Conservation (phyloP, 2,329 filamentous ascomycete species). For the Aureobasidium pullulans region DNA sequence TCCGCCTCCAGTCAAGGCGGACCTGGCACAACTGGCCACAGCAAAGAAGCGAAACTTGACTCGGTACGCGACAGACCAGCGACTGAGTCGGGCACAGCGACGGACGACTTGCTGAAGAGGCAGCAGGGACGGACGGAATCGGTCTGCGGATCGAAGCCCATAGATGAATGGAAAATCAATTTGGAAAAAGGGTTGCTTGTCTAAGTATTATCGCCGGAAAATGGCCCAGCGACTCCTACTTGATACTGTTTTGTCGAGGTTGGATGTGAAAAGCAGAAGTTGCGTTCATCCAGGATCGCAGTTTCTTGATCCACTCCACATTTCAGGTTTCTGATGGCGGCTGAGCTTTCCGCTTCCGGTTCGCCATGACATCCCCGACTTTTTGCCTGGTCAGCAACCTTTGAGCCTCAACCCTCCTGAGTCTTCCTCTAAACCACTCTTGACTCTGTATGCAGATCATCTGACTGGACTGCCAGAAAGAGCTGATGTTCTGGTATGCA, state of each 20-base stretch:
- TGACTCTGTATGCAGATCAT: too few relatives aligned
- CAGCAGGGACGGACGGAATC: slow-evolving; percentile 2
- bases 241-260: not conserved
- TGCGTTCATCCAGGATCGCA: not conserved
- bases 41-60: slow-evolving; percentile 40
- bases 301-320: slow-evolving; percentile 7
- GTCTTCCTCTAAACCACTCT: not conserved
- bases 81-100: slow-evolving; percentile 1
- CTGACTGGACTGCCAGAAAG: too few relatives aligned
- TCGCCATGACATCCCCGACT: not conserved
- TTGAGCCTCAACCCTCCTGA: not conserved
- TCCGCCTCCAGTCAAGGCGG: slow-evolving; percentile 47
- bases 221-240: not conserved
- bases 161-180: slow-evolving; percentile 1
- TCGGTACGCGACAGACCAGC: slow-evolving; percentile 23
- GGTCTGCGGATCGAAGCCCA: slow-evolving; percentile 9
- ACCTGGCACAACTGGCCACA: slow-evolving; percentile 40
- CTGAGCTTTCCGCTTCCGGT: slow-evolving; percentile 8
- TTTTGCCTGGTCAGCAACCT: not conserved
- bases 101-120: not conserved
- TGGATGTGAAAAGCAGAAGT: not conserved
- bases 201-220: slow-evolving; percentile 4
- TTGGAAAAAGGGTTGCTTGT: not conserved
- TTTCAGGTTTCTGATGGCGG: not conserved
- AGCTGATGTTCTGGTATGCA: not conserved